A percentile compares a stretch with the other conserved stretches of the same genome.
These are phyloP conservation scores for Coemansia guatemalensis DNA, from an alignment of 192 early-diverging fungal species.

Conservation along the genomic window DNA sequence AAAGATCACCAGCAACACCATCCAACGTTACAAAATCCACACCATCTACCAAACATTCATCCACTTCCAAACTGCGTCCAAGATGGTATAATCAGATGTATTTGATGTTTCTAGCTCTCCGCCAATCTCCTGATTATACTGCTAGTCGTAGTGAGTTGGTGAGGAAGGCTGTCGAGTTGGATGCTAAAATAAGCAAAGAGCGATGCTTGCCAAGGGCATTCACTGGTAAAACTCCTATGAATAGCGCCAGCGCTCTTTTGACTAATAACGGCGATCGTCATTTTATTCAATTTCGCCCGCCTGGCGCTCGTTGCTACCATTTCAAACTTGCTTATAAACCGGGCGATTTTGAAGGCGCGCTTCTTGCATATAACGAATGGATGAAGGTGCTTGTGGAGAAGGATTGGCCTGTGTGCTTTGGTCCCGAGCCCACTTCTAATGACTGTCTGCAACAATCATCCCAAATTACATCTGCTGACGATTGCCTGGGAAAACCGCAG, in stretches of 20 bases:
- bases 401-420: constrained; percentile 91
- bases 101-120: constrained; percentile 77
- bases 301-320: constrained; percentile 63
- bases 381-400: constrained; percentile 62
- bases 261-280: constrained; percentile 77
- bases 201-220: constrained; percentile 77
- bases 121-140: constrained; percentile 64
- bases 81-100: constrained; percentile 93
- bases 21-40: background rate
- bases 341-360: constrained; percentile 72
- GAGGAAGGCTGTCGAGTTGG: constrained; percentile 70
- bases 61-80: constrained; percentile 44
- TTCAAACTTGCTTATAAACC: constrained; percentile 83
- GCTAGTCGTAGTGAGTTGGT: constrained; percentile 75
- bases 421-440: constrained; percentile 20
- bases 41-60: background rate
- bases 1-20: background rate
- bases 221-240: constrained; percentile 84
- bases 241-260: constrained; percentile 72
- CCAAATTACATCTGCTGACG: background rate
- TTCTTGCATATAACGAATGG: constrained; percentile 72
- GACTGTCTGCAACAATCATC: background rate
- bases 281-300: constrained; percentile 71
- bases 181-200: constrained; percentile 71
- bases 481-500: background rate